These are phyloP conservation scores for Nannochloris sp. DNA, from an alignment of 139 green algal genomes.

Conservation along the genomic window DNA sequence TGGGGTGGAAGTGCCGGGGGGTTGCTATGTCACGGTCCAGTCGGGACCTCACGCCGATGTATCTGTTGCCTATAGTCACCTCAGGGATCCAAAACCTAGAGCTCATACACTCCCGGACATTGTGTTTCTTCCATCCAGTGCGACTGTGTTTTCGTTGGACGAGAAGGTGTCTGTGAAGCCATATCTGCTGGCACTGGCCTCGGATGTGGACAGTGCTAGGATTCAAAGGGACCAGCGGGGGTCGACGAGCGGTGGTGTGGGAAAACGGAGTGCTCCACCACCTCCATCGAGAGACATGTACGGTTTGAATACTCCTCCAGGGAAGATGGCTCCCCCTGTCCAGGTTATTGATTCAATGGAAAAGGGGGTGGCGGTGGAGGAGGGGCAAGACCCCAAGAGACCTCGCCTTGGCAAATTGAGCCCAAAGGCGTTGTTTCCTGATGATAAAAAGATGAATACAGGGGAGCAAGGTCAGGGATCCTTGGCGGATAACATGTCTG, in stretches of 20 bases:
- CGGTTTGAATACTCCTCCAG: background rate
- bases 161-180: conserved; percentile 16
- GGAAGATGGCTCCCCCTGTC: background rate
- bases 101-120: conserved; percentile 25
- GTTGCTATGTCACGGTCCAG: conserved; percentile 27
- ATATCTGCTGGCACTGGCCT: conserved; percentile 13
- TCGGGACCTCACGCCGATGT: conserved; percentile 15
- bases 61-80: background rate
- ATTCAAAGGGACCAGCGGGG: background rate
- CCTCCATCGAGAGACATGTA: background rate
- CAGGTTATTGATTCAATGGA: background rate
- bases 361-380: too few species aligned
- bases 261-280: background rate
- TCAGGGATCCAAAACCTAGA: conserved; percentile 2
- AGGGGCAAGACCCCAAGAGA: too few species aligned
- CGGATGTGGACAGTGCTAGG: background rate
- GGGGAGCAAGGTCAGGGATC: too few species aligned
- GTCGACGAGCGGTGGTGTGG: background rate
- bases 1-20: conserved; percentile 5
- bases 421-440: too few species aligned
- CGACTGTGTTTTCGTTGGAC: conserved; percentile 11
- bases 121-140: conserved; percentile 15
- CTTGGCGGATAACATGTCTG: too few species aligned
- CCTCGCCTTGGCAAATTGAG: too few species aligned
- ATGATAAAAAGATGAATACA: too few species aligned